Percentiles rank a stretch among this genome's conserved stretches.
Conservation (phyloP, 306 rosid genomes). For the Acacia melanoxylon region DNA sequence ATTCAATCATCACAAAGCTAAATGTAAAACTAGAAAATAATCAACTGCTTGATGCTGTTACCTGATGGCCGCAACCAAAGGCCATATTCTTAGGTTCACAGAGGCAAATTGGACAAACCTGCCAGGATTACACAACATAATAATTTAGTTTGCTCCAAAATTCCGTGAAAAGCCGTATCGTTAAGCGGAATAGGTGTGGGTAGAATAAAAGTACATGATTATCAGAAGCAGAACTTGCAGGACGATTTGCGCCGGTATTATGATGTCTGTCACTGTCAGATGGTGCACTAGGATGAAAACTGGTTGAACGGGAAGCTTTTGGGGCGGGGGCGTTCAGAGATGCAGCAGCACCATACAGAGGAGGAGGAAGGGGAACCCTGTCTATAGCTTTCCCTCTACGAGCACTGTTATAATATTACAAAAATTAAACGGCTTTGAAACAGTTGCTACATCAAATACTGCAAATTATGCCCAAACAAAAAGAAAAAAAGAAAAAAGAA, state of each 20-base stretch:
- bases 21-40: neutral
- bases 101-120: conserved; percentile 87
- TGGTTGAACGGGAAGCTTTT: conserved; percentile 52
- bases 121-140: conserved; percentile 30
- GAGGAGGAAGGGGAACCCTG: conserved; percentile 88
- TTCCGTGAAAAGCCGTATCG: neutral
- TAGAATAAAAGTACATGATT: conserved; percentile 52
- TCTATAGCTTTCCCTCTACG: conserved; percentile 67
- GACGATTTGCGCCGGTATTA: conserved; percentile 31
- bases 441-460: conserved; percentile 20
- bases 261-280: conserved; percentile 36
- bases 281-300: conserved; percentile 60
- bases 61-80: conserved; percentile 98
- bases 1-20: conserved; percentile 18
- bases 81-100: conserved; percentile 74
- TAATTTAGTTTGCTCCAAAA: neutral
- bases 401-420: conserved; percentile 41
- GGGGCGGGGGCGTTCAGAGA: conserved; percentile 45
- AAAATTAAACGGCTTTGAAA: conserved; percentile 19
- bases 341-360: conserved; percentile 69
- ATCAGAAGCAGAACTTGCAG: conserved; percentile 60
- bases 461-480: neutral
- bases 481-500: neutral
- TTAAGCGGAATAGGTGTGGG: neutral
- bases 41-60: conserved; percentile 30